Conservation (phyloP, 306 rosid genomes). For the Lathyrus oleraceus region DNA sequence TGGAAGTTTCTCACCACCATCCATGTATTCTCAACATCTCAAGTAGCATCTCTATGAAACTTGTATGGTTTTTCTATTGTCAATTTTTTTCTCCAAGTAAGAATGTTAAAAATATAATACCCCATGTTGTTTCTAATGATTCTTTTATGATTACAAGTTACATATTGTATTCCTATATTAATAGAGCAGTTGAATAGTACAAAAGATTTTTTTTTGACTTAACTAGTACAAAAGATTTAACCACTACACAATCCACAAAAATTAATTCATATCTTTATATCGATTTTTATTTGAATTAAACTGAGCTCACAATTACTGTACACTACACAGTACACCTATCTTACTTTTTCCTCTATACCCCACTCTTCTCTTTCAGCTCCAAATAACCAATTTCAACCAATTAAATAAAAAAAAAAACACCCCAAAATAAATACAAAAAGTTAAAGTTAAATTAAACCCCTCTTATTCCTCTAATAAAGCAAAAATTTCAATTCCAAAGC, state of each 20-base stretch:
- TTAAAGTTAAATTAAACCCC: constrained; percentile 46
- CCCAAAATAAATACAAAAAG: constrained; percentile 23
- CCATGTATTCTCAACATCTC: constrained; percentile 31
- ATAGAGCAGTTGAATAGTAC: neutral
- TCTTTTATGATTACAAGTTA: constrained; percentile 4
- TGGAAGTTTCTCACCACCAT: constrained; percentile 79
- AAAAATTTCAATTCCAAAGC: constrained; percentile 51
- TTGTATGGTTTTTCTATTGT: neutral
- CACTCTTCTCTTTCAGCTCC: constrained; percentile 4
- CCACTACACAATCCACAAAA: neutral
- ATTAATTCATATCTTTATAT: too few species aligned
- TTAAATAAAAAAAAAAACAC: neutral
- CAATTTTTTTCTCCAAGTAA: neutral
- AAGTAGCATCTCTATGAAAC: constrained; percentile 16
- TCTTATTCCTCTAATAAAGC: constrained; percentile 36
- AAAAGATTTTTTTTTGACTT: neutral
- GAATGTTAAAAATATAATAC: neutral
- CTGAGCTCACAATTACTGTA: constrained; percentile 30
- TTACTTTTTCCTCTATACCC: neutral
- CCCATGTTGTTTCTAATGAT: neutral
- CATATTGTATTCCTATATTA: neutral
- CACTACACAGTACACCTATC: neutral
- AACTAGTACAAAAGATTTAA: neutral
- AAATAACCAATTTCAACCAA: constrained; percentile 23
- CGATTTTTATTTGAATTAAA: too few species aligned